phyloP scores from a whole-genome alignment of 257 asterid genomes.

The Solanum virginianum region DNA sequence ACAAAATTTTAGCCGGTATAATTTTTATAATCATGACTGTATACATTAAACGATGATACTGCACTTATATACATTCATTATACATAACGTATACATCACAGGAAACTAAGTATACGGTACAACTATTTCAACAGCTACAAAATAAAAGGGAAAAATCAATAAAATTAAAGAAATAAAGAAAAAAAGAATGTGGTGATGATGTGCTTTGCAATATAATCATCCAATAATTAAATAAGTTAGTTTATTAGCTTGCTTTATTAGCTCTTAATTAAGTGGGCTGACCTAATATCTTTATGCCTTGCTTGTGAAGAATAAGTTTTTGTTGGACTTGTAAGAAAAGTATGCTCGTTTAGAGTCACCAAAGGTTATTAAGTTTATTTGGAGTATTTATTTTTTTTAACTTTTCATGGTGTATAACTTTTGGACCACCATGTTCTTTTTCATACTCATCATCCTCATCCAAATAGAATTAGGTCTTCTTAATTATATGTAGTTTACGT shows the following conservation, averaged over 20 bases:
- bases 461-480: background rate
- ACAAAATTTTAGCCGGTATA: background rate
- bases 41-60: background rate
- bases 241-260: conserved; percentile 16
- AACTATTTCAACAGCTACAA: background rate
- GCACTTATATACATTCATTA: background rate
- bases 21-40: background rate
- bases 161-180: background rate
- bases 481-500: background rate
- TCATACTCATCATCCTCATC: background rate
- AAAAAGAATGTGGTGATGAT: background rate
- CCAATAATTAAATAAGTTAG: conserved; percentile 11
- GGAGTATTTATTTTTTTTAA: background rate
- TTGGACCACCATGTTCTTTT: background rate
- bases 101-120: background rate
- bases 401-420: conserved; percentile 7
- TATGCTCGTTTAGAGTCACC: conserved; percentile 32
- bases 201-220: background rate
- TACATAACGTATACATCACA: background rate
- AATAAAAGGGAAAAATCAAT: background rate
- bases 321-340: conserved; percentile 18
- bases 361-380: conserved; percentile 26
- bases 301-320: conserved; percentile 22
- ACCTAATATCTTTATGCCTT: conserved; percentile 33
- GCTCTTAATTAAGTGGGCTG: conserved; percentile 36